Percentiles rank a stretch among this genome's conserved stretches.
Conservation (phyloP, 768 basidiomycete species). For the Collybia mongolica region DNA sequence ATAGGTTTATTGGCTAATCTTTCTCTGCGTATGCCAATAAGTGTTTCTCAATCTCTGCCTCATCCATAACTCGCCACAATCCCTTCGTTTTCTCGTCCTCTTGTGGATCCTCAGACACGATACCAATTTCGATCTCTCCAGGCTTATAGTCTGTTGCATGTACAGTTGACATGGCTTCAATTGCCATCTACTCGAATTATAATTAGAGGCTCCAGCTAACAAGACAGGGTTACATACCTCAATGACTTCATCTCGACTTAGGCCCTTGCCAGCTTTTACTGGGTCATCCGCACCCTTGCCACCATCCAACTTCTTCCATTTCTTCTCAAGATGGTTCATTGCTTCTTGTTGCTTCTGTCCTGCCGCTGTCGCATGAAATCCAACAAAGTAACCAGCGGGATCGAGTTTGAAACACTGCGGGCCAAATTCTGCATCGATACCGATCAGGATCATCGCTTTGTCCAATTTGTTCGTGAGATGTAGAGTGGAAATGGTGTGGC, state of each 20-base stretch:
- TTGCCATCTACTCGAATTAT: conserved; percentile 67
- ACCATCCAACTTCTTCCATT: conserved; percentile 92
- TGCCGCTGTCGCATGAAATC: conserved; percentile 95
- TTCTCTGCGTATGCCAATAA: conserved; percentile 88
- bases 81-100: conserved; percentile 74
- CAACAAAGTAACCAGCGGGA: conserved; percentile 97
- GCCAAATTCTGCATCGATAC: conserved; percentile 84
- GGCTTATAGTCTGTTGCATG: conserved; percentile 96
- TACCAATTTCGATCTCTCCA: conserved; percentile 93
- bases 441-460: conserved; percentile 94
- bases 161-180: conserved; percentile 91
- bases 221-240: conserved; percentile 57
- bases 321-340: conserved; percentile 98
- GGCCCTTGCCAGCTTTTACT: conserved; percentile 66
- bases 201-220: background rate
- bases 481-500: background rate
- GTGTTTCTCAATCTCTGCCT: conserved; percentile 76
- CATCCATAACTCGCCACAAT: conserved; percentile 75
- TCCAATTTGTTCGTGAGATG: background rate
- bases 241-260: conserved; percentile 79
- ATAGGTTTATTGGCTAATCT: conserved; percentile 47
- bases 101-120: conserved; percentile 75
- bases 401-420: conserved; percentile 99
- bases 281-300: conserved; percentile 81
- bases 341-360: conserved; percentile 98